These are phyloP conservation scores for Neofusicoccum kwambonambiense DNA, from an alignment of 2,329 filamentous ascomycete genomes.

Conservation along the genomic window DNA sequence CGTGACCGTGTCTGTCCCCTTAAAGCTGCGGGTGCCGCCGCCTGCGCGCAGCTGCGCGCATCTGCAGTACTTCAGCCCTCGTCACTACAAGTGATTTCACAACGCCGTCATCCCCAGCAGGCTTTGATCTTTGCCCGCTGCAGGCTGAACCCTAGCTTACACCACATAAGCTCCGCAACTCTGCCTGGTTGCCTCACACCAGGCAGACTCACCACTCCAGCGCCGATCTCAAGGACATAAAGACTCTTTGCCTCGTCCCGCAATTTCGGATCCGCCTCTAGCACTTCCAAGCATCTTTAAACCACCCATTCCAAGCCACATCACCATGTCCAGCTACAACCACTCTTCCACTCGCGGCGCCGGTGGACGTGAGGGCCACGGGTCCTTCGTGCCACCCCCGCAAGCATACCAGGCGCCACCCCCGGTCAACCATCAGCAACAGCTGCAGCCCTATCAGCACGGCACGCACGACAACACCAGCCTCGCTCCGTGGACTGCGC, in stretches of 20 bases:
- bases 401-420: slow-evolving; percentile 13
- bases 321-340: slow-evolving; percentile 63
- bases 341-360: slow-evolving; percentile 46
- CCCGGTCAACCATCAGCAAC: slow-evolving; percentile 11
- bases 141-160: slow-evolving; percentile 1
- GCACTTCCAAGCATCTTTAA: neutral
- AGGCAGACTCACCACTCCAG: neutral
- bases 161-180: slow-evolving; percentile 2
- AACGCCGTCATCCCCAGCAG: neutral
- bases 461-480: neutral
- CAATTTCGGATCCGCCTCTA: neutral
- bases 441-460: neutral
- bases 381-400: slow-evolving; percentile 60
- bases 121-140: neutral
- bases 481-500: neutral
- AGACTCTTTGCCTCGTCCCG: no score
- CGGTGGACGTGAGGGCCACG: slow-evolving; percentile 47
- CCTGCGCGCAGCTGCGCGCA: neutral
- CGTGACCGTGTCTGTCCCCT: neutral
- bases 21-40: neutral
- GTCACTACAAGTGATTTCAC: neutral
- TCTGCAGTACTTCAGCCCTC: neutral
- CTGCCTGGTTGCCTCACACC: neutral
- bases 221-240: neutral
- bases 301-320: slow-evolving; percentile 20